Conservation (phyloP, 805 yeast species). For the Candida quercuum region DNA sequence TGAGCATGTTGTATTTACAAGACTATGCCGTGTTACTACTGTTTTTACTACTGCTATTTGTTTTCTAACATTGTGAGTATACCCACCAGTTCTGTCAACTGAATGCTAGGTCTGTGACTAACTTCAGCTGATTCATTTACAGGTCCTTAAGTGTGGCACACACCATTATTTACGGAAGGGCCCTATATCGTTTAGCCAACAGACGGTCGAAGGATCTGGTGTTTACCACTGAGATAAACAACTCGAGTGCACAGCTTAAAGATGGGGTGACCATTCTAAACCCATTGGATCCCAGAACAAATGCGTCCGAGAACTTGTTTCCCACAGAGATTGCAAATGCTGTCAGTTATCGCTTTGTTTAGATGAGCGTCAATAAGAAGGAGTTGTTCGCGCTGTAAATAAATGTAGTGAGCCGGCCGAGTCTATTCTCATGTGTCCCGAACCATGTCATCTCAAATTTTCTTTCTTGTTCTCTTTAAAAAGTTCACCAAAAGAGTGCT, state of each 20-base stretch:
- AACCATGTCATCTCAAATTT: neutral
- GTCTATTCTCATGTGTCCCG: neutral
- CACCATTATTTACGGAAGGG: constrained; percentile 2
- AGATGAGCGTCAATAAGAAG: too few species aligned
- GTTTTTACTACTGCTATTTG: neutral
- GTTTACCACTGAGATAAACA: neutral
- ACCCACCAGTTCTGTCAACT: neutral
- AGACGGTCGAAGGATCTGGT: neutral
- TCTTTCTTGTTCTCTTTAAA: too few species aligned
- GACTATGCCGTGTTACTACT: neutral
- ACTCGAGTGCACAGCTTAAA: neutral
- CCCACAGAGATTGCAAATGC: neutral
- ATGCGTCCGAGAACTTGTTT: neutral
- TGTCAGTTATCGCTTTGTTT: neutral
- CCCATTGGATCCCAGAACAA: neutral
- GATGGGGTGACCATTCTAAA: neutral
- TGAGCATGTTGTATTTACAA: neutral
- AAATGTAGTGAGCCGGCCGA: too few species aligned
- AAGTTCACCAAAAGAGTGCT: too few species aligned
- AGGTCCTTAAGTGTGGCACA: neutral
- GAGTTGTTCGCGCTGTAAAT: too few species aligned
- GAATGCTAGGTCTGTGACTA: neutral
- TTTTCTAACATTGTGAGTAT: neutral
- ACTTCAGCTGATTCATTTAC: neutral
- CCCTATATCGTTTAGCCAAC: constrained; percentile 4